These are phyloP conservation scores for Spizellomyces sp. DNA, from an alignment of 192 early-diverging fungal species.

Conservation along the genomic window DNA sequence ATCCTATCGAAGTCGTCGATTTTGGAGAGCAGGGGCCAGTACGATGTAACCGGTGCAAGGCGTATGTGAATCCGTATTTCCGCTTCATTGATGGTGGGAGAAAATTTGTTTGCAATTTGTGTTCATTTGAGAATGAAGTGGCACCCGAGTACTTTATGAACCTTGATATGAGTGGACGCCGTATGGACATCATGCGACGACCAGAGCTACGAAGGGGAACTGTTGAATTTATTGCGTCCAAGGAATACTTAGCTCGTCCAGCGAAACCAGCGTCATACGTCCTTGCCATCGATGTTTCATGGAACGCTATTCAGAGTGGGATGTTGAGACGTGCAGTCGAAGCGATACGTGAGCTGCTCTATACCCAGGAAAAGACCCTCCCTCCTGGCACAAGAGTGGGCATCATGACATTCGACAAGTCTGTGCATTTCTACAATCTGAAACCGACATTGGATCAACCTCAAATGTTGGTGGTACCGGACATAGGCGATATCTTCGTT, in stretches of 20 bases:
- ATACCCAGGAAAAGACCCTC: conserved; percentile 42
- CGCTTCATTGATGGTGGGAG: conserved; percentile 88
- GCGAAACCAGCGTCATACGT: conserved; percentile 76
- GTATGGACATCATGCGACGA: conserved; percentile 79
- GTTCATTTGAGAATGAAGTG: conserved; percentile 84
- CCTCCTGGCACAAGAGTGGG: conserved; percentile 65
- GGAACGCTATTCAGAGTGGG: conserved; percentile 82
- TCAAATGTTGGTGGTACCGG: conserved; percentile 94
- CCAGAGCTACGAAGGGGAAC: conserved; percentile 90
- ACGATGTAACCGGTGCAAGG: conserved; percentile 89
- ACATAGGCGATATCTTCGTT: conserved; percentile 91
- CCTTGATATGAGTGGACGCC: conserved; percentile 88
- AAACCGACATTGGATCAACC: conserved; percentile 72
- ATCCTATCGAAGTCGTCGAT: conserved; percentile 77
- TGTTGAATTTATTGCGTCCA: conserved; percentile 87
- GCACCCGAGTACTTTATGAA: conserved; percentile 91
- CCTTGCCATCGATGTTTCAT: conserved; percentile 96
- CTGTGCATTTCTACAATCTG: conserved; percentile 95
- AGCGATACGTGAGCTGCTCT: conserved; percentile 71
- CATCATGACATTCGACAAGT: conserved; percentile 87
- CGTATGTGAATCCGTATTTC: conserved; percentile 92
- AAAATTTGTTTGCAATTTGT: conserved; percentile 93
- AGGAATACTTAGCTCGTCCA: conserved; percentile 69
- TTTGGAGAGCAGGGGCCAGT: conserved; percentile 85
- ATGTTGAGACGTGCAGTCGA: conserved; percentile 70